Percentiles rank a stretch among this genome's conserved stretches.
Conservation (phyloP, 257 asterid genomes). For the Penstemon barbatus region DNA sequence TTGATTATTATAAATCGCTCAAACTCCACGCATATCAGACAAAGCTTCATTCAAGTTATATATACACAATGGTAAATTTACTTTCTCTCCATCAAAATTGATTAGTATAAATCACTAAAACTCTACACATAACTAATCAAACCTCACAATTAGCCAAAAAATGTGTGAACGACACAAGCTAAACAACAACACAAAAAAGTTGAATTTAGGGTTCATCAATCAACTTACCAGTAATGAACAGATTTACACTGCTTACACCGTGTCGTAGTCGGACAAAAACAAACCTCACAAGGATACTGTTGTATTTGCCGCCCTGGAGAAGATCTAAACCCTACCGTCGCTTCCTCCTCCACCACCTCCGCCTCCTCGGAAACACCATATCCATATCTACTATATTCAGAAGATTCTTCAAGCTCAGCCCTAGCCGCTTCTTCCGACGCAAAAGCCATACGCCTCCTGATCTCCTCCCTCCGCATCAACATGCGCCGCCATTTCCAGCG, state of each 20-base stretch:
- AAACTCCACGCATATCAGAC: too few species aligned
- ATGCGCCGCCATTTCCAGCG: conserved; percentile 65
- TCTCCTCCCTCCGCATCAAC: conserved; percentile 64
- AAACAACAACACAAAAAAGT: conserved; percentile 14
- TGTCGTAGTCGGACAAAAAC: conserved; percentile 60
- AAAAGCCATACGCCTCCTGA: conserved; percentile 56
- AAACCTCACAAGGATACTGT: conserved; percentile 61
- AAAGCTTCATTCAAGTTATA: too few species aligned
- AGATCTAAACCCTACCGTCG: conserved; percentile 22
- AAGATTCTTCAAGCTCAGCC: conserved; percentile 55
- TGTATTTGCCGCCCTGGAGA: conserved; percentile 35
- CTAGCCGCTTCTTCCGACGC: conserved; percentile 75
- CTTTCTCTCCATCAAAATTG: too few species aligned
- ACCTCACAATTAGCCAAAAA: conserved; percentile 14
- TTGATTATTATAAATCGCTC: too few species aligned
- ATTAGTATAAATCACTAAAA: not conserved
- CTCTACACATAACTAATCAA: not conserved
- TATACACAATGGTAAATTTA: too few species aligned
- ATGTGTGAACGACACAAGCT: not conserved
- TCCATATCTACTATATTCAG: conserved; percentile 30
- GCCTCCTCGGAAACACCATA: conserved; percentile 22
- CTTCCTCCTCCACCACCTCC: conserved; percentile 24
- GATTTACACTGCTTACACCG: conserved; percentile 80
- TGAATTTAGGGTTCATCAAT: not conserved
- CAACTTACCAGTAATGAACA: conserved; percentile 73